Evolutionary conservation across 1,284 basidiomycete genomes (phyloP), one percentile per base, ranked within the genome.

Genomic region (Sporisorium iseilematis-ciliati): DNA sequence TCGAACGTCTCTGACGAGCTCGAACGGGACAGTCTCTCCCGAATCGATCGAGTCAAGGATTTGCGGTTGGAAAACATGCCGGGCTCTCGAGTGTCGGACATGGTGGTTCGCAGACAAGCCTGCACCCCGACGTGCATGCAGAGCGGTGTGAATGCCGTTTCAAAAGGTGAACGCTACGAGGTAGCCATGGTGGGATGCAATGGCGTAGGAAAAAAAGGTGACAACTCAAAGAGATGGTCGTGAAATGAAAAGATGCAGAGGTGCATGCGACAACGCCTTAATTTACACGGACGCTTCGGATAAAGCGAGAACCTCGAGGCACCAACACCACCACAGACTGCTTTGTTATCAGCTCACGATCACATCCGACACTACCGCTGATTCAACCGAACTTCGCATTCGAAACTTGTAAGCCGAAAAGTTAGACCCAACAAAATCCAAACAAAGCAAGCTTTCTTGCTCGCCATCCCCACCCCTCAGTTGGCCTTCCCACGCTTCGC

Each of bases 401-500:
- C 4, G 4, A 29, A 21, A 46, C n/a, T n/a, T n/a, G 16, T 18
- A 18, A 29, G 29, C 10, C 6, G 10, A 18, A 12, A 26, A 26
- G 14, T 14, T 5, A 46, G 20, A 43, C 42, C 11, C 20, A 23
- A n/a, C n/a, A 23, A 29, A 4, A 46, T 25, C 29, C 8, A 2
- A 16, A 29, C 23, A 26, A 25, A 23, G 23, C 25, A 2, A 29
- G 14, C 43, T 6, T 45, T 25, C 23, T 11, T 14, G 43, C 21
- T 25, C 43, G 42, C 6, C 25, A 11, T 12, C 18, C 8, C 46
- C 16, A 0, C 20, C 2, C 23, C 7, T 61, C 41, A 65, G 18
- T 66, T 50, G 4, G 58, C 57, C 57, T 73, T 73, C 2, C 35
- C 35, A 4, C 61, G 20, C 57, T 67, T 77, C 11, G 59, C 62